Evolutionary conservation across 352 stramenopile genomes (phyloP), one percentile per base, ranked within the genome.

Genomic region (Pythium scleroteichum): DNA sequence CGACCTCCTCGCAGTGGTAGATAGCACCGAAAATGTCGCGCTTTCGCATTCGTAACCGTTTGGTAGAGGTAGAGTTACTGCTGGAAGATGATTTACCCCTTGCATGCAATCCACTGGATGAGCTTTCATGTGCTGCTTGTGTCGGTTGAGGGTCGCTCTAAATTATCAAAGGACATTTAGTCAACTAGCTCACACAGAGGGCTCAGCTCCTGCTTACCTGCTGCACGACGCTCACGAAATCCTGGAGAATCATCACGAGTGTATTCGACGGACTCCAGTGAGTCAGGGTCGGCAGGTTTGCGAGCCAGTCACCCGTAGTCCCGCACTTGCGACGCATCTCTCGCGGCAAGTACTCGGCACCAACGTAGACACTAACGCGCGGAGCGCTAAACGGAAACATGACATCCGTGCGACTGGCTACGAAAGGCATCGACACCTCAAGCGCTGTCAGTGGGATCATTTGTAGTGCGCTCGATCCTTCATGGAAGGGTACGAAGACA

Each of bases 251-350:
- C 82, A 90, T 90, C 33, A 72, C 59, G 38, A 93, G 68, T 16
- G 84, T 92, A 17, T 85, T 86, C 10, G 84, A 94, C 38, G 84
- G 84, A 29, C 72, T 94, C 84, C 84, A 94, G 32, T 81, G 73
- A 54, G 66, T 52, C n/a, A 92, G 66, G 53, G 79, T 62, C 2
- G 79, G 76, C 19, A 94, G 63, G 22, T 73, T 64, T 9, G 91
- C 59, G 49, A 76, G 20, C 42, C 67, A 79, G 49, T 66, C 63
- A 44, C 67, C 52, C 24, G 51, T 66, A 12, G 29, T 32, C 32
- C 50, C 45, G 17, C 52, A 33, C 17, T 22, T 54, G 22, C 54
- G 42, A 17, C 83, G 69, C 55, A 92, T 46, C 41, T 90, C 79
- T 9, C 62, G 56, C 12, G 81, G 70, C 27, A 91, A 45, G 44